Percentiles rank a stretch among this genome's conserved stretches.
phyloP scores from a whole-genome alignment of 495 filamentous ascomycete genomes.

The Hypoxylon fuscum region DNA sequence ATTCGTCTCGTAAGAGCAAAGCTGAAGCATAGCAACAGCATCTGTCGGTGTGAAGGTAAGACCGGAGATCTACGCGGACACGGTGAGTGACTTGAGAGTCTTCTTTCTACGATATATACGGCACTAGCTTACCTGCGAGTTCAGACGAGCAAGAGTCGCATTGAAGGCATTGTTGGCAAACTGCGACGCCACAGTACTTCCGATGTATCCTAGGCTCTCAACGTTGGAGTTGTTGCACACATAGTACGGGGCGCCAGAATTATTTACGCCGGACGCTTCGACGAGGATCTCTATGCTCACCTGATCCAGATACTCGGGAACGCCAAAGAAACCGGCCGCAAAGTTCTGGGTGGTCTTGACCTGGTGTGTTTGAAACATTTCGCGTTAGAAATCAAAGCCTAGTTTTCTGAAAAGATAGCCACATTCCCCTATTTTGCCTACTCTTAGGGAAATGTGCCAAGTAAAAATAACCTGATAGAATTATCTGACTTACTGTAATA shows the following conservation, averaged over 20 bases:
- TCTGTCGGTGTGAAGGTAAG: constrained; percentile 39
- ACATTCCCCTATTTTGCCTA: too few species aligned
- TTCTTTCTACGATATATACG: not conserved
- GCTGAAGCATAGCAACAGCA: constrained; percentile 39
- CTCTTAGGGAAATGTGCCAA: too few species aligned
- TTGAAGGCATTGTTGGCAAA: constrained; percentile 40
- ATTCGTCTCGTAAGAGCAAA: constrained; percentile 44
- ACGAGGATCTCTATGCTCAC: constrained; percentile 51
- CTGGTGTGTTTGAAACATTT: too few species aligned
- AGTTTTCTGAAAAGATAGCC: too few species aligned
- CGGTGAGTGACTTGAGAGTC: not conserved
- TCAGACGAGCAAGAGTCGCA: constrained; percentile 38
- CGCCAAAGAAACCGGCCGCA: constrained; percentile 52
- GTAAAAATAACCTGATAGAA: too few species aligned
- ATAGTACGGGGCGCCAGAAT: constrained; percentile 44
- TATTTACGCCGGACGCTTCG: constrained; percentile 42
- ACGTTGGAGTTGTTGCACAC: constrained; percentile 48
- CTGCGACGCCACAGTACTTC: constrained; percentile 36
- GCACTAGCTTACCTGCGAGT: constrained; percentile 35
- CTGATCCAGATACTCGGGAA: constrained; percentile 47
- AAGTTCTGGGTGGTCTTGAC: constrained; percentile 53
- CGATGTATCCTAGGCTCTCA: constrained; percentile 39
- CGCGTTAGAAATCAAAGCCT: too few species aligned
- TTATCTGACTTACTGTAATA: too few species aligned
- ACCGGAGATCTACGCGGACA: constrained; percentile 34